Base-by-base conservation (phyloP, 768 basidiomycete genomes). In the Phanerochaete carnosa region DNA sequence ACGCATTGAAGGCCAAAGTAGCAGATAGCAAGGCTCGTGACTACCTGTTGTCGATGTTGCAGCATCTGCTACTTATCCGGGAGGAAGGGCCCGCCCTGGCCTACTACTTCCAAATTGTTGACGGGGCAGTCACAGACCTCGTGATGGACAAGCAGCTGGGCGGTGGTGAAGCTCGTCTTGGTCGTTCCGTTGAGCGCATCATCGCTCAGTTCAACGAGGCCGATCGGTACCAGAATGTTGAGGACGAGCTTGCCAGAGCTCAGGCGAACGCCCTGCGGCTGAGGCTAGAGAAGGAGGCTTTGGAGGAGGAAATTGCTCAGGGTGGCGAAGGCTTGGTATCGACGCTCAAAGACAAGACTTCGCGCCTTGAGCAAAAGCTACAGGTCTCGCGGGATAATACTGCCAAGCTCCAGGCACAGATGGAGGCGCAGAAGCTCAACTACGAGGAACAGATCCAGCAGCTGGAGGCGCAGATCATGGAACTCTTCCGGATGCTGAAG, bases 31-130 rank as follows among this genome's bases (percentile, higher is more conserved):
- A 84, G 60, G 94, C 95, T 6, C 80, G 82, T 65, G 87, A 91
- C 63, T 88, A 95, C 71, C 90, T 99, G 72, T 77, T 95, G 45
- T 92, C 93, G n/a, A 90, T 94, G 73, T 84, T 98, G 83, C 94
- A 94, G 69, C 95, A 98, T 74, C 73, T 99, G 59, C 80, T 98
- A 22, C 84, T 98, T 65, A 91, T 98, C 65, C 85, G 90, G 57
- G 91, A 93, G 66, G 93, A 98, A 65, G 92, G 89, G 5, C 88
- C 89, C 35, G 80, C 87, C 28, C 84, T 93, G 74, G 86, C 87
- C 45, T 90, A 94, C 64, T 92, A 95, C 71, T 98, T 91, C 73
- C 93, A 93, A 72, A 83, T 99, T 37, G 80, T 99, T 64, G 94
- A 98, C 71, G 87, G 89, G 7, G 79, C 98, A 47, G 84, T 98